Conservation (phyloP, 2,329 filamentous ascomycete genomes). For the Fusarium sp. region DNA sequence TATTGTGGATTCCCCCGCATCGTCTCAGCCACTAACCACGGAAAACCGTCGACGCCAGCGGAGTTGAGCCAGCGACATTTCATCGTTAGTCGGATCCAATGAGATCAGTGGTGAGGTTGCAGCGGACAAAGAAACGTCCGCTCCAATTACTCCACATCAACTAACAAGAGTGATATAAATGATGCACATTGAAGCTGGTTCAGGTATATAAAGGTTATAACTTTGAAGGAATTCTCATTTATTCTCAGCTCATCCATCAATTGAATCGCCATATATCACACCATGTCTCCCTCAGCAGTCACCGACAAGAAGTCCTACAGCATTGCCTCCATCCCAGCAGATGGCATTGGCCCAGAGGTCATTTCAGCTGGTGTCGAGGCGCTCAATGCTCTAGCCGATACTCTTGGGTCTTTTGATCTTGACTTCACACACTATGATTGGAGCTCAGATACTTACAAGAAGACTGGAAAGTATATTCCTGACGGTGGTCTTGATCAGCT, state of each 20-base stretch:
- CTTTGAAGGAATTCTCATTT: neutral
- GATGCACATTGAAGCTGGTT: constrained; percentile 10
- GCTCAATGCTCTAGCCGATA: constrained; percentile 63
- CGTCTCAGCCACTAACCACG: neutral
- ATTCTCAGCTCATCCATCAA: neutral
- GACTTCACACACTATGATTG: constrained; percentile 73
- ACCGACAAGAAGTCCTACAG: constrained; percentile 54
- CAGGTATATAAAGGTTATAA: neutral
- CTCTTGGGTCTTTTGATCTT: constrained; percentile 68
- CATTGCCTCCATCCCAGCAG: constrained; percentile 70
- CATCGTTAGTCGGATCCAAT: neutral
- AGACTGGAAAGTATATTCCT: constrained; percentile 65
- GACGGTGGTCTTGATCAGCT: constrained; percentile 52
- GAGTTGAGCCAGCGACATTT: constrained; percentile 7
- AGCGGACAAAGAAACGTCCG: constrained; percentile 31
- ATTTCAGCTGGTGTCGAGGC: constrained; percentile 69
- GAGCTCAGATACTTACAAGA: constrained; percentile 74
- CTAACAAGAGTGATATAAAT: constrained; percentile 20
- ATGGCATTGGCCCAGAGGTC: constrained; percentile 74
- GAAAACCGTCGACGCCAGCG: constrained; percentile 7
- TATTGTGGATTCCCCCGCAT: constrained; percentile 26
- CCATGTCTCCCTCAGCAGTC: constrained; percentile 42
- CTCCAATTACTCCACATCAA: constrained; percentile 13
- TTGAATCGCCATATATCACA: neutral
- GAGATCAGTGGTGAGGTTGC: neutral